Evolutionary conservation across 805 yeast species (phyloP), one percentile per base, ranked within the genome.

Genomic region (Saturnispora gosingensis): DNA sequence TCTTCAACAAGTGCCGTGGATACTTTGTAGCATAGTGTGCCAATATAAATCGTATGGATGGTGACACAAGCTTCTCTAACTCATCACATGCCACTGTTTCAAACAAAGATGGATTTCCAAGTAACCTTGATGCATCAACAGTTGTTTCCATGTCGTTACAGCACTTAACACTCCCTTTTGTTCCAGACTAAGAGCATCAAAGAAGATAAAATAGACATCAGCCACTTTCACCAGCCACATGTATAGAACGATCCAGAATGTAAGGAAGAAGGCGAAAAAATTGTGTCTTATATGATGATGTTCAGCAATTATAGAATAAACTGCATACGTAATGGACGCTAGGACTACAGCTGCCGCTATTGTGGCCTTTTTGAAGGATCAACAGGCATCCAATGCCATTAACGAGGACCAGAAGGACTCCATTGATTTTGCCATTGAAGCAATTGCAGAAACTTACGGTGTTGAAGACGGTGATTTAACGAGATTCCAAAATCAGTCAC

Each of bases 361-460:
- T 58, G 82, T 88, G 44, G 78, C 81, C 54, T 91, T 83, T 66
- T 75, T 93, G 59, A 75, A 78, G 59, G 35, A 46, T 15, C 49
- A 49, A 24, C 39, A 43, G 11, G 20, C 27, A 5, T 61, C 71
- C 16, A 69, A 86, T 10, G 77, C 77, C 43, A 78, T 90, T 45
- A 69, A 83, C 36, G 85, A 82, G 56, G 98, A 91, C 57, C 87
- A 82, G 64, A 75, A 76, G 52, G 98, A 93, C 59, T 88, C 97
- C 9, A 74, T 91, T 59, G 97, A 89, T 58, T 95, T 91, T 48
- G 98, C 98, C 54, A 77, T 89, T 58, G 96, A 88, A 63, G 88
- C 97, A 72, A 80, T 93, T 53, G 80, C 86, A 24, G 98, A 90
- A 61, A 88, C 95, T 10, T 91, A 84, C 65, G 82, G 74, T 47